Evolutionary conservation across 2,329 filamentous ascomycete genomes (phyloP).

Genomic region (Metarhizium album): DNA sequence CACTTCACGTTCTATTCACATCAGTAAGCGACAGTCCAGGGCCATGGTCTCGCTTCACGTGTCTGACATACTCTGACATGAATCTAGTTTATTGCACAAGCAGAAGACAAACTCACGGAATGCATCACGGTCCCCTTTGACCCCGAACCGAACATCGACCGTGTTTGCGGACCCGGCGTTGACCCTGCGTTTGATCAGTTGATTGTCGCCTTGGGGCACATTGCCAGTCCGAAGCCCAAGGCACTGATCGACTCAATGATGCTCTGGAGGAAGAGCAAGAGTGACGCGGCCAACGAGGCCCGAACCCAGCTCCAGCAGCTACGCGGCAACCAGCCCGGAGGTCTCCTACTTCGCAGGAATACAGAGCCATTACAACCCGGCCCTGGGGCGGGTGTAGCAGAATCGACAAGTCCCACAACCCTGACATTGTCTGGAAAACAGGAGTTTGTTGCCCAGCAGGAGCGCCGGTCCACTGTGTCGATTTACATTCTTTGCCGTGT

Average conservation of each 20-base stretch:
- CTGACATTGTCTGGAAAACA: slow-evolving; percentile 42
- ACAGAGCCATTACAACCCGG: slow-evolving; percentile 55
- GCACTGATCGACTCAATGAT: slow-evolving; percentile 95
- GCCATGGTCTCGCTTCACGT: not conserved
- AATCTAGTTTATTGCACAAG: slow-evolving; percentile 74
- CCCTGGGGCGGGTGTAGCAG: slow-evolving; percentile 13
- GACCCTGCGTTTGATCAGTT: slow-evolving; percentile 89
- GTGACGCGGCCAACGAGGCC: slow-evolving; percentile 70
- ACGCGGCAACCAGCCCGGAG: slow-evolving; percentile 30
- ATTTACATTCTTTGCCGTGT: slow-evolving; percentile 94
- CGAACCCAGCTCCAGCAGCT: slow-evolving; percentile 46
- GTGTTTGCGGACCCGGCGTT: slow-evolving; percentile 80
- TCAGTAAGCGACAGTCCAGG: slow-evolving; percentile 44
- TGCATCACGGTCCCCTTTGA: slow-evolving; percentile 74
- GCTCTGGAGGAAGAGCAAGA: slow-evolving; percentile 95
- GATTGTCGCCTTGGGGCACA: slow-evolving; percentile 85
- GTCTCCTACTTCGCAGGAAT: slow-evolving; percentile 55
- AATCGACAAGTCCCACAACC: slow-evolving; percentile 22
- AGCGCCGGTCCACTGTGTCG: slow-evolving; percentile 84
- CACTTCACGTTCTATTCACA: slow-evolving; percentile 90
- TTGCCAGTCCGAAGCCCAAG: slow-evolving; percentile 88
- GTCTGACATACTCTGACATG: slow-evolving; percentile 9
- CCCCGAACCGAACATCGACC: slow-evolving; percentile 73
- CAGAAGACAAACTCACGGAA: slow-evolving; percentile 90
- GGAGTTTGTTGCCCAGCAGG: slow-evolving; percentile 66